Percentiles rank a stretch among this genome's conserved stretches.
Conservation (phyloP, 2,329 filamentous ascomycete genomes). For the Fusarium floridanum region DNA sequence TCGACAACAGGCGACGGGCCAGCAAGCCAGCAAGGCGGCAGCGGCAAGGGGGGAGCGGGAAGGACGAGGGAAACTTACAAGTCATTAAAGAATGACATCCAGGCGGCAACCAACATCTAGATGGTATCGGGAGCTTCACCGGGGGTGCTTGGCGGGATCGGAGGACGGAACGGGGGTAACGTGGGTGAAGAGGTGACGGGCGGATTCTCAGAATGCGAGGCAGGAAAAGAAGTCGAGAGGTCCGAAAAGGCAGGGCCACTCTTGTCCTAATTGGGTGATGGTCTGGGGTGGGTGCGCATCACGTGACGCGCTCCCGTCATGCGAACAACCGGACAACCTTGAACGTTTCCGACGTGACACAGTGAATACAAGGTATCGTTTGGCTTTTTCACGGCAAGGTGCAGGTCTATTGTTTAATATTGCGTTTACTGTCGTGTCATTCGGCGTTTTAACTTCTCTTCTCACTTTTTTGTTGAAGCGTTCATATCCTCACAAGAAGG, state of each 20-base stretch:
- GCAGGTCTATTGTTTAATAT: neutral
- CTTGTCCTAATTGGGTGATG: constrained; percentile 3
- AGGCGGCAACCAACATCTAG: constrained; percentile 51
- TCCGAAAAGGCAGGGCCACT: constrained; percentile 12
- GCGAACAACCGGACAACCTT: neutral
- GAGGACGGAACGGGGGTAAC: constrained; percentile 48
- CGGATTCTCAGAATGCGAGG: constrained; percentile 56
- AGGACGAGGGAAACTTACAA: constrained; percentile 59
- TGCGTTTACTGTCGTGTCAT: neutral
- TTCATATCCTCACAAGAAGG: neutral
- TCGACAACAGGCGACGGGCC: constrained; percentile 54
- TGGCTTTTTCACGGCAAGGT: neutral
- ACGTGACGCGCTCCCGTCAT: neutral
- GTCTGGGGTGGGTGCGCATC: neutral
- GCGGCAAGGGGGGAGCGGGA: constrained; percentile 42
- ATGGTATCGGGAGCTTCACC: constrained; percentile 41
- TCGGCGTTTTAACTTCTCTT: neutral
- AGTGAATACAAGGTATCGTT: neutral
- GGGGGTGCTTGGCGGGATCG: constrained; percentile 46
- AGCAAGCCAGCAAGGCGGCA: constrained; percentile 50
- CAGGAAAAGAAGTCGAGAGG: constrained; percentile 38
- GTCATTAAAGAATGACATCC: constrained; percentile 61
- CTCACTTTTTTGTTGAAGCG: neutral
- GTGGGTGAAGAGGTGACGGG: constrained; percentile 36
- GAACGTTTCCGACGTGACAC: neutral